Evolutionary conservation across 2,329 filamentous ascomycete species (phyloP), one percentile per base, ranked within the genome.

Genomic region (Pleoardoris graminearum): DNA sequence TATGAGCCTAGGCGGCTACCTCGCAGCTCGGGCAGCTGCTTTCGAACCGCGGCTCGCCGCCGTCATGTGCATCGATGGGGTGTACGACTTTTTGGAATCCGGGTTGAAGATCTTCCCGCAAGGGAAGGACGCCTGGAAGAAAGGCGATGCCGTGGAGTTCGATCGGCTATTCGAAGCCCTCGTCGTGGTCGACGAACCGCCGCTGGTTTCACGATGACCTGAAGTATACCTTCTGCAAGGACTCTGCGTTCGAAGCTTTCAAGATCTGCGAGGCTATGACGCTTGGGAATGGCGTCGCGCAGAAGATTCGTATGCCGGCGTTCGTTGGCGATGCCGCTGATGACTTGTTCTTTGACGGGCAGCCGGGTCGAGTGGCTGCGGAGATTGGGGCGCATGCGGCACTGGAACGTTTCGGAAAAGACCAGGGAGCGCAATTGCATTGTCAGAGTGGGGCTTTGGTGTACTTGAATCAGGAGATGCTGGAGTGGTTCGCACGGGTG

Each of bases 1-100:
- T 1, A 59, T 57, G 48, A 62, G 55, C 14, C 58, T 71, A 48
- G 70, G 69, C 12, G 69, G 69, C n/a, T 69, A 65, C 32, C 57
- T 73, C 17, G 67, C 65, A 16, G 62, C 65, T 1, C 52, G 66
- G 36, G 69, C 57, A 4, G 66, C 67, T 1, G 63, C 66, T 2
- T 48, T 65, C 41, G 69, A 73, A 48, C 68, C 63, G 19, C 60
- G 70, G 3, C 50, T 66, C 8, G 53, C 55, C 1, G 69, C 69
- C 11, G 55, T 68, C 7, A 39, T 66, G 21, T 39, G 45, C 10
- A 45, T 56, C 17, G 59, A 58, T 21, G 63, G 63, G 25, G 45
- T 66, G 17, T 58, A 14, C 3, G 16, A 39, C 17, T 37, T 42
- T 33, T 16, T 21, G 2, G 27, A 33, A n/a, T 23, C 27, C 12